Conservation (phyloP, 208 protist species). For the Phytomonas francai region DNA sequence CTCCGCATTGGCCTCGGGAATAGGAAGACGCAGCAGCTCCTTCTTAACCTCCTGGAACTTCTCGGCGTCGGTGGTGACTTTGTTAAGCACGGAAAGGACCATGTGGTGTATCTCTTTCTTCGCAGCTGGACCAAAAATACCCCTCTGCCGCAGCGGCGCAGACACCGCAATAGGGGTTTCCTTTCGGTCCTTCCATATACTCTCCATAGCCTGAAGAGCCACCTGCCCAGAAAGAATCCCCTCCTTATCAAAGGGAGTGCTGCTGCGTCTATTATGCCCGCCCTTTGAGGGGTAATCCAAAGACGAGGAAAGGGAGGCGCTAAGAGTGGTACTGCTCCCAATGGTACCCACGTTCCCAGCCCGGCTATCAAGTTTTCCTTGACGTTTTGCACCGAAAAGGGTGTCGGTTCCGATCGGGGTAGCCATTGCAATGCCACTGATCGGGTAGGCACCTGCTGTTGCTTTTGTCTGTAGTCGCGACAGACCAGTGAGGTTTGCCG, state of each 20-base stretch:
- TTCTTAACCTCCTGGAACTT: conserved; percentile 83
- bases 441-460: no score
- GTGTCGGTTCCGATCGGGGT: no score
- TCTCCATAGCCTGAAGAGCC: conserved; percentile 21
- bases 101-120: conserved; percentile 69
- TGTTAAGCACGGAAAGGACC: conserved; percentile 79
- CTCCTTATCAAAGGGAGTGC: no score
- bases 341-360: neutral
- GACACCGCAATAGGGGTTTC: conserved; percentile 58
- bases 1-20: conserved; percentile 64
- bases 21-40: conserved; percentile 74
- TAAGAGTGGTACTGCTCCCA: neutral
- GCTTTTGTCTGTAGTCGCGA: no score
- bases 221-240: no score
- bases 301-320: no score
- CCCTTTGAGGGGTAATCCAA: neutral
- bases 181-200: conserved; percentile 62
- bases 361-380: no score
- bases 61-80: conserved; percentile 62
- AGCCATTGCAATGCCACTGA: no score
- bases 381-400: no score
- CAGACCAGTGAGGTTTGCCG: neutral
- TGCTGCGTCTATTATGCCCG: no score
- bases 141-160: conserved; percentile 32
- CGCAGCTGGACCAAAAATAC: conserved; percentile 66